Evolutionary conservation across 208 protist genomes (phyloP), one percentile per base, ranked within the genome.

Genomic region (Leishmania aethiopica): DNA sequence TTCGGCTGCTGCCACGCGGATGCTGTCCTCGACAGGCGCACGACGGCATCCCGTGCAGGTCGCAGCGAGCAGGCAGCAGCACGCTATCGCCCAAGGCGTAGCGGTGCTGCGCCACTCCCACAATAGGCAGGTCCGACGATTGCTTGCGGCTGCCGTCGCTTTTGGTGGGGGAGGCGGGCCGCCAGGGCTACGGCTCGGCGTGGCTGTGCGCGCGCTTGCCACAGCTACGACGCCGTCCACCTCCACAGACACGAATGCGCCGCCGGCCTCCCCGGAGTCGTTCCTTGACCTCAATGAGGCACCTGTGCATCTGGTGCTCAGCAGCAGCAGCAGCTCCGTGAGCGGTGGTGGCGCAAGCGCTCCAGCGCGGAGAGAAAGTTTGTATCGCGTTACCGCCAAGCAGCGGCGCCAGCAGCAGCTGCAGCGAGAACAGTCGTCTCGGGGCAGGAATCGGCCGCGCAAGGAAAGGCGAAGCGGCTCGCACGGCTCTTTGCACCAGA

Each of bases 221-320:
- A 74, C 70, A 25, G 25, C 70, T 3, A 10, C 70, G 70, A 51
- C 70, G n/a, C 40, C 70, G 35, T 74, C 47, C 8, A 5, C 25
- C 45, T 6, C 70, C 45, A 25, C 15, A 32, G 37, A 15, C 70
- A 74, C 15, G 1, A 28, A 53, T 35, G 45, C 11, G 47, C 70
- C 37, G 45, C 45, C 45, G 45, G 70, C 28, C 32, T 74, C 70
- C 42, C 70, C 45, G 45, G 70, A 74, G 45, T 74, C 28, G 5
- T 74, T 74, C n/a, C 25, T 74, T 25, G 70, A 74, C 28, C 70
- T 74, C 45, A 74, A 74, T 32, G 70, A 74, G 8, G 42, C 28
- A 17, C 28, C 70, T 1, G 47, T 55, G 37, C 45, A 45, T 35
- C 17, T 45, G 2, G 45, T 35, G 42, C 70, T 55, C 42, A 74